Evolutionary conservation across 768 basidiomycete species (phyloP), one percentile per base, ranked within the genome.

Genomic region (Scleroderma bovista): DNA sequence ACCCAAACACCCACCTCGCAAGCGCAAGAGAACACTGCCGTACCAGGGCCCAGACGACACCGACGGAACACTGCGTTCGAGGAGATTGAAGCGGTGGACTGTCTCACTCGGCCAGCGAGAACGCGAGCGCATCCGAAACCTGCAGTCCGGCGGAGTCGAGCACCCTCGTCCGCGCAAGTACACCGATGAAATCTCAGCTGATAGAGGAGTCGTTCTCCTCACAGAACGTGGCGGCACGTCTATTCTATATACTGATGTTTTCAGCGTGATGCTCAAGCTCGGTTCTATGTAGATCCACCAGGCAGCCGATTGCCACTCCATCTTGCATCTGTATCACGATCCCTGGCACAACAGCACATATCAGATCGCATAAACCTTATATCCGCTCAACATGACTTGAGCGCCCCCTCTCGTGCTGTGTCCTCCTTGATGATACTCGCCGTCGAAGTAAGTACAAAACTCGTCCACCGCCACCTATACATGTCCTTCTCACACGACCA

Each of bases 341-440:
- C 81, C 6, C 84, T 86, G 5, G 87, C 85, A 2, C 60, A 84
- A 19, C 85, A 88, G 60, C 87, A 90, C 53, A 80, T 92, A 38
- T 76, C 80, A 7, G 88, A 92, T 56, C 77, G 88, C 48, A 80
- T 90, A 52, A 88, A 88, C 58, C 79, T 92, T 31, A 85, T 89
- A 53, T 87, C 82, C 36, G 84, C 86, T 1, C 88, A 92, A 58
- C 81, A 89, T 57, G 83, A 83, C 56, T 66, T 90, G 2, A 71
- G 71, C 3, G 65, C 75, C 16, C 86, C 88, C 0, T 72, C 78
- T 5, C 80, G 81, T 42, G 66, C 73, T 7, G 88, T 87, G 7
- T 73, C 86, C 12, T 73, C 81, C 3, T 72, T 91, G 2, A 78
- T 90, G 75, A 80, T 82, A 65, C 75, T 88, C 43, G 88, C 88